A percentile compares a stretch with the other conserved stretches of the same genome.
phyloP scores from a whole-genome alignment of 768 basidiomycete species.

The Panaeolus cyanescens region DNA sequence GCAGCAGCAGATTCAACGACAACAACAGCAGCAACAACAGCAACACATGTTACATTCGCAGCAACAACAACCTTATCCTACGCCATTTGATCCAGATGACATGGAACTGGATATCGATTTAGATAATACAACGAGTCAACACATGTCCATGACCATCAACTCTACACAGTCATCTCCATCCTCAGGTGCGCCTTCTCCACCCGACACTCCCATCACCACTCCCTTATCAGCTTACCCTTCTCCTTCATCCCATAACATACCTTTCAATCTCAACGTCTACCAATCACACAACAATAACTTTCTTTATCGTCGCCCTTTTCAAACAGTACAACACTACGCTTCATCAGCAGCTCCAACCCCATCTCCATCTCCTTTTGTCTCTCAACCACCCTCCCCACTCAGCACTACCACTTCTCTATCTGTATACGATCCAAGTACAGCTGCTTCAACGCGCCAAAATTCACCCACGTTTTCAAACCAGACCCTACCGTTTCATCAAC shows the following conservation, averaged over 20 bases:
- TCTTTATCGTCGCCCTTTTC: neutral
- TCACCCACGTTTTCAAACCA: constrained; percentile 26
- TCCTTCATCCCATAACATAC: constrained; percentile 28
- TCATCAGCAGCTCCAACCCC: constrained; percentile 26
- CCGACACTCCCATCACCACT: constrained; percentile 56
- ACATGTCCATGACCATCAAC: neutral
- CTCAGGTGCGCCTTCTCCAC: constrained; percentile 43
- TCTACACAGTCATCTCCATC: constrained; percentile 40
- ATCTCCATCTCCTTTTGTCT: constrained; percentile 39
- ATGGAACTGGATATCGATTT: constrained; percentile 80
- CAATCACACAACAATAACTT: constrained; percentile 6
- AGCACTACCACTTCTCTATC: constrained; percentile 24
- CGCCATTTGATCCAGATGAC: constrained; percentile 72
- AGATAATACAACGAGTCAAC: constrained; percentile 26
- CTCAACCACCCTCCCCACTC: constrained; percentile 50
- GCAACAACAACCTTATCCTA: constrained; percentile 33
- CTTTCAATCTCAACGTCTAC: constrained; percentile 15
- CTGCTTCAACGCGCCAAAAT: constrained; percentile 31
- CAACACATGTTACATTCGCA: constrained; percentile 28
- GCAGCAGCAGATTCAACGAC: constrained; percentile 10
- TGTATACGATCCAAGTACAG: constrained; percentile 34
- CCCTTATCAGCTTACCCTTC: constrained; percentile 44
- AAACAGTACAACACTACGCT: constrained; percentile 16
- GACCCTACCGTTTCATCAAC: neutral
- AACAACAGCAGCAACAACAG: constrained; percentile 9